A percentile compares a stretch with the other conserved stretches of the same genome.
These are phyloP conservation scores for Kalanchoe fedtschenkoi DNA, from an alignment of 164 flowering plant species.

Conservation along the genomic window DNA sequence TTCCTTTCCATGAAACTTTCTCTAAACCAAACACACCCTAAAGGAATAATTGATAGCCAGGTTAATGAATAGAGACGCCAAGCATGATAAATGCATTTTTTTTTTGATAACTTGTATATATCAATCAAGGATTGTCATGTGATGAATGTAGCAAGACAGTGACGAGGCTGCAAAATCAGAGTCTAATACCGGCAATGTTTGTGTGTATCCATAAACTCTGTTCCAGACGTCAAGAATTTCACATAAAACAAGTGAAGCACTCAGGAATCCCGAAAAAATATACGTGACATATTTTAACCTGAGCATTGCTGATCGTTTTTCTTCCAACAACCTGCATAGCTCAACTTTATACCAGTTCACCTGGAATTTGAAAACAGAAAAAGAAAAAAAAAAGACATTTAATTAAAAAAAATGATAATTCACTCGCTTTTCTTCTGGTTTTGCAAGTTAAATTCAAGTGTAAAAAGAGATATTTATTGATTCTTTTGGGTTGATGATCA, in stretches of 20 bases:
- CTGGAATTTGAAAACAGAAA: constrained; percentile 27
- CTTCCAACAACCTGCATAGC: constrained; percentile 76
- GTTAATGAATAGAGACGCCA: background rate
- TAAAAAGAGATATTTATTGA: no score
- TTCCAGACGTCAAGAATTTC: background rate
- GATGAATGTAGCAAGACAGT: background rate
- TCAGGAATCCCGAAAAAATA: background rate
- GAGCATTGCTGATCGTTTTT: constrained; percentile 66
- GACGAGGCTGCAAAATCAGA: background rate
- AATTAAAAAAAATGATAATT: background rate
- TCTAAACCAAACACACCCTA: no score
- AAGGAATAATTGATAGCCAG: background rate
- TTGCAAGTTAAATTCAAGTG: background rate
- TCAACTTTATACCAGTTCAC: constrained; percentile 84
- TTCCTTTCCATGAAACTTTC: no score
- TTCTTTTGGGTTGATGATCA: no score
- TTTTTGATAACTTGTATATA: background rate
- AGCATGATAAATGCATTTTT: background rate
- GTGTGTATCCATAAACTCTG: background rate
- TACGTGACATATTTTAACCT: constrained; percentile 36
- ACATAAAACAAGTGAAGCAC: background rate
- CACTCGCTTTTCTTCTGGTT: background rate
- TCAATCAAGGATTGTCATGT: background rate
- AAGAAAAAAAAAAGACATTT: background rate
- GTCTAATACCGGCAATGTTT: background rate